Evolutionary conservation across 768 basidiomycete species (phyloP), one percentile per base, ranked within the genome.

Genomic region (Mycena latifolia): DNA sequence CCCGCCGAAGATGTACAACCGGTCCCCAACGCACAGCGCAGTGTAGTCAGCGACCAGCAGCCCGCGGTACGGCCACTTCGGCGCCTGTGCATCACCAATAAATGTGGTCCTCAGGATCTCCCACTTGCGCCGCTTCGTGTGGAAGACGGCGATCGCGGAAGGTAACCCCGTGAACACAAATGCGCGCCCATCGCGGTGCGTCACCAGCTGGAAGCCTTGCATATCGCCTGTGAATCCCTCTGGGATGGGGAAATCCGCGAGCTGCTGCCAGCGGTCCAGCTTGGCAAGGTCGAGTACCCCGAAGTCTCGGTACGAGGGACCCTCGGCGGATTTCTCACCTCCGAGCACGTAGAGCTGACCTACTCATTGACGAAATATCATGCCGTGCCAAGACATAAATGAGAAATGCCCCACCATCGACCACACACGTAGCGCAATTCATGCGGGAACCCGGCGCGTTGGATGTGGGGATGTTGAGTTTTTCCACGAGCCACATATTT

Each of bases 401-500:
- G n/a, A n/a, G n/a, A n/a, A n/a, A n/a, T n/a, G n/a, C n/a, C n/a
- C n/a, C n/a, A n/a, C n/a, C n/a, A n/a, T n/a, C n/a, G n/a, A n/a
- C n/a, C n/a, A n/a, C n/a, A n/a, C n/a, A n/a, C n/a, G n/a, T n/a
- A n/a, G n/a, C n/a, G n/a, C n/a, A n/a, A n/a, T n/a, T n/a, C n/a
- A n/a, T n/a, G n/a, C n/a, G n/a, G n/a, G n/a, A n/a, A n/a, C n/a
- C n/a, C n/a, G n/a, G n/a, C n/a, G n/a, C n/a, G n/a, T n/a, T n/a
- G n/a, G n/a, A n/a, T n/a, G n/a, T n/a, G n/a, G n/a, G n/a, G n/a
- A n/a, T n/a, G 41, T 65, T 66, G 11, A 80, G 56, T 70, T 80
- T 80, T 57, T 72, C 81, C 80, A 81, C 1, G 78, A 79, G 2
- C 81, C 81, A 12, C 68, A 71, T 2, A 81, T 64, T 55, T 84